A percentile compares a stretch with the other conserved stretches of the same genome.
phyloP scores from a whole-genome alignment of 805 yeast genomes.

The Priceomyces haplophilus region DNA sequence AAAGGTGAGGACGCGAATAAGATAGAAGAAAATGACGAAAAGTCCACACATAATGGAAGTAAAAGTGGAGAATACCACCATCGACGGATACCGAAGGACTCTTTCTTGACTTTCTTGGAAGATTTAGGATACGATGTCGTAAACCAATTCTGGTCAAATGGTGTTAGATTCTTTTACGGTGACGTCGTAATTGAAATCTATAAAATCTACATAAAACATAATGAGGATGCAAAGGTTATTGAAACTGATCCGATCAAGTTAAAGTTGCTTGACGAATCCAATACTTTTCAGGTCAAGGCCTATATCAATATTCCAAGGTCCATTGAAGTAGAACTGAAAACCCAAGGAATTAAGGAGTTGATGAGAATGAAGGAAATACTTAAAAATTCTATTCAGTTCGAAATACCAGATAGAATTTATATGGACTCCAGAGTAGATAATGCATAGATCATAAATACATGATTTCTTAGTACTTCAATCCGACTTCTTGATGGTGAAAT shows the following conservation, averaged over 20 bases:
- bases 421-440: conserved; percentile 70
- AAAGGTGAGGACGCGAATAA: background rate
- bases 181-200: conserved; percentile 60
- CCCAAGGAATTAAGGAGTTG: conserved; percentile 62
- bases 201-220: conserved; percentile 41
- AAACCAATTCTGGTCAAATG: conserved; percentile 59
- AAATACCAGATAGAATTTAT: conserved; percentile 70
- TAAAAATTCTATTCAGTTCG: conserved; percentile 63
- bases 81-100: conserved; percentile 29
- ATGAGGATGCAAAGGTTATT: conserved; percentile 22
- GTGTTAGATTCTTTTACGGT: conserved; percentile 59
- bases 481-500: conserved; percentile 10
- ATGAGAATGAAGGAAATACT: conserved; percentile 61
- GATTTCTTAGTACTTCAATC: background rate
- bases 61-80: too few species aligned
- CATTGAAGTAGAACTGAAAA: conserved; percentile 72
- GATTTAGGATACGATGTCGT: conserved; percentile 71
- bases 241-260: conserved; percentile 26
- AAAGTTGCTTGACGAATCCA: conserved; percentile 49
- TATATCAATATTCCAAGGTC: conserved; percentile 67
- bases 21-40: background rate
- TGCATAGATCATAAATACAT: conserved; percentile 8
- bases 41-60: background rate
- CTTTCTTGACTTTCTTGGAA: conserved; percentile 44
- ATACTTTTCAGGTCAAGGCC: conserved; percentile 57